Conservation (phyloP, 2,329 filamentous ascomycete species). For the Colletotrichum noveboracense region DNA sequence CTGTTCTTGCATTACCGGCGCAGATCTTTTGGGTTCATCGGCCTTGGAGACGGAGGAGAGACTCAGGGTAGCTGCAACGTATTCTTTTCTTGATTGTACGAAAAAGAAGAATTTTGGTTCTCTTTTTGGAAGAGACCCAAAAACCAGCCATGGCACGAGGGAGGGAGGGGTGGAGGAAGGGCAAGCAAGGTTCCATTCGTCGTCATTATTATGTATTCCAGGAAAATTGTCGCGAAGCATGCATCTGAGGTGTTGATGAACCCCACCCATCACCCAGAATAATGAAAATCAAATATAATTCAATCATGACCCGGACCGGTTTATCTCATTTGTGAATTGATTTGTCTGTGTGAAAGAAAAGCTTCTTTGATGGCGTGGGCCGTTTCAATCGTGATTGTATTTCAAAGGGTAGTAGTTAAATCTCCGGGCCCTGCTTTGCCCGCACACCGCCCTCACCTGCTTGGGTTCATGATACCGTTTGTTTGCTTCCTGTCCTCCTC, state of each 20-base stretch:
- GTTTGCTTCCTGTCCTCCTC: not conserved
- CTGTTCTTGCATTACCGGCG: constrained; percentile 9
- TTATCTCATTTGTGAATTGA: not conserved
- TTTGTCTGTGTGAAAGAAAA: not conserved
- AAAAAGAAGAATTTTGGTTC: not conserved
- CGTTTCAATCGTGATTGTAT: constrained; percentile 13
- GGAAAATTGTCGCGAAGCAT: not conserved
- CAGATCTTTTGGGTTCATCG: constrained; percentile 6
- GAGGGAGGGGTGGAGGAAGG: not conserved
- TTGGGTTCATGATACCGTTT: constrained; percentile 2
- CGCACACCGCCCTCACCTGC: not conserved
- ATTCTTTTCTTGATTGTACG: not conserved
- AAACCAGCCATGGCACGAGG: not conserved
- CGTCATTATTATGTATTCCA: not conserved
- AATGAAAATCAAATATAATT: not conserved
- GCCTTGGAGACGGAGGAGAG: not conserved
- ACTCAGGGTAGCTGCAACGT: not conserved
- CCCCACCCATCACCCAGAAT: not conserved
- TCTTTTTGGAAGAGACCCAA: not conserved
- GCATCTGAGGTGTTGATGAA: not conserved
- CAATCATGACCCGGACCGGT: not conserved
- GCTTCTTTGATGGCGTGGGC: not conserved
- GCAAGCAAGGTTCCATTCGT: not conserved
- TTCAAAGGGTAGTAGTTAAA: not conserved
- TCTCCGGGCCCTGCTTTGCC: constrained; percentile 7